phyloP scores from a whole-genome alignment of 108 stramenopile genomes.

The Cyclostephanos invisitatus region DNA sequence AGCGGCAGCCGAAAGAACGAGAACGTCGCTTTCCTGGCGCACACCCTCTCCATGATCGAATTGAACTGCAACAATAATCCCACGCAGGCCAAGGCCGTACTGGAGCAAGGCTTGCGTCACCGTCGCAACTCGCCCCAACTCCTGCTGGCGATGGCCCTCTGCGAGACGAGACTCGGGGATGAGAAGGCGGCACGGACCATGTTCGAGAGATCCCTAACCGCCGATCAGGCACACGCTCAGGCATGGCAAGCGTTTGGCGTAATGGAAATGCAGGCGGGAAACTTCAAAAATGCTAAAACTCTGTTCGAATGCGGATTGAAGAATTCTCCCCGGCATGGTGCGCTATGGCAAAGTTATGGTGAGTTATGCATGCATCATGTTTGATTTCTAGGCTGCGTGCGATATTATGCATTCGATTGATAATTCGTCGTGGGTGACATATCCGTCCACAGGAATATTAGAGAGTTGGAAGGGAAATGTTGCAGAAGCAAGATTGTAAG shows the following conservation, averaged over 20 bases:
- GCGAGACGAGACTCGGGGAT: conserved; percentile 78
- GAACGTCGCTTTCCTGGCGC: conserved; percentile 72
- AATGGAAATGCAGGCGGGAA: conserved; percentile 83
- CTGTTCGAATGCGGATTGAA: conserved; percentile 81
- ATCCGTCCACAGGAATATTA: conserved; percentile 31
- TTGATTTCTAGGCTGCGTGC: neutral
- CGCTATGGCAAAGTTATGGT: conserved; percentile 84
- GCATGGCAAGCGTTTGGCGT: conserved; percentile 93
- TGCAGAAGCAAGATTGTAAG: conserved; percentile 53
- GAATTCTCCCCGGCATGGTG: conserved; percentile 68
- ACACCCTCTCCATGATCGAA: conserved; percentile 86
- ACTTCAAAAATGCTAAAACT: conserved; percentile 62
- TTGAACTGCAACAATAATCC: conserved; percentile 66
- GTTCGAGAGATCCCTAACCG: conserved; percentile 65
- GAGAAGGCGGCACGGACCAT: conserved; percentile 61
- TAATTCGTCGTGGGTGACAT: neutral
- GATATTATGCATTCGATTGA: neutral
- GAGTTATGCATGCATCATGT: conserved; percentile 7
- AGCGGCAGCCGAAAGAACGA: conserved; percentile 52
- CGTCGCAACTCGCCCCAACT: conserved; percentile 74
- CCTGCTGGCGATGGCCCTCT: conserved; percentile 74
- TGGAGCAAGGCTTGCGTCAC: conserved; percentile 65
- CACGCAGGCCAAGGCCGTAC: conserved; percentile 54
- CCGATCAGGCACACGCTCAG: conserved; percentile 73
- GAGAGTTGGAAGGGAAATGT: conserved; percentile 70